Percentiles rank a stretch among this genome's conserved stretches.
Evolutionary conservation across 768 basidiomycete species (phyloP).

Genomic region (Cantharellus cinnabarinus): DNA sequence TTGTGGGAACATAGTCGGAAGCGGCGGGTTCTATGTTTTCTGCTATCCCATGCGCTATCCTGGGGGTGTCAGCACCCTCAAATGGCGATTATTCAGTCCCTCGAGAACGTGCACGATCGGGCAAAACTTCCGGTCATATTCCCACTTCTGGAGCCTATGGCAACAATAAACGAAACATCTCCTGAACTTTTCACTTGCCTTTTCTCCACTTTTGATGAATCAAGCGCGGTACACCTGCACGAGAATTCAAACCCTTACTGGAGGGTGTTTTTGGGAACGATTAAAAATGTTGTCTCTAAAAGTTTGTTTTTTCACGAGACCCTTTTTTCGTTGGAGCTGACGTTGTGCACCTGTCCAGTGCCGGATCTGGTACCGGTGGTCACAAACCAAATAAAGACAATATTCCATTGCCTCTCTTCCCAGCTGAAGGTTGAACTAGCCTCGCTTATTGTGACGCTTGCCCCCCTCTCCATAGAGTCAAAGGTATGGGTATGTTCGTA

Average conservation of each 20-base stretch:
- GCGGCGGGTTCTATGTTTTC: constrained; percentile 47
- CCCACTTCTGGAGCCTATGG: constrained; percentile 29
- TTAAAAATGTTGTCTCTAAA: neutral
- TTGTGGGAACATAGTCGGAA: constrained; percentile 33
- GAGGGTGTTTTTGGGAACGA: neutral
- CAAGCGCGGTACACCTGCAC: constrained; percentile 17
- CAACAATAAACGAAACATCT: constrained; percentile 3
- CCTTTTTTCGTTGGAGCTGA: too few species aligned
- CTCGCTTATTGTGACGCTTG: neutral
- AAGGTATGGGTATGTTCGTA: too few species aligned
- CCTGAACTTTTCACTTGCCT: constrained; percentile 4
- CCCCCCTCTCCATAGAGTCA: constrained; percentile 18
- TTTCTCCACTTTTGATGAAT: constrained; percentile 26
- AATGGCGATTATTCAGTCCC: constrained; percentile 29
- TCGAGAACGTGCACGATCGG: constrained; percentile 29
- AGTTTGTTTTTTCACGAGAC: too few species aligned
- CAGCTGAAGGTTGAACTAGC: neutral
- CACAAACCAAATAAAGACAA: too few species aligned
- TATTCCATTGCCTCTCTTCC: too few species aligned
- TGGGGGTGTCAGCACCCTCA: constrained; percentile 30
- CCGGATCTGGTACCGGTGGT: too few species aligned
- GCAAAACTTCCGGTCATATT: constrained; percentile 34
- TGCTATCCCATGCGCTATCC: constrained; percentile 58
- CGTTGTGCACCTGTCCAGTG: too few species aligned
- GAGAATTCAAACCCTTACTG: neutral